Base-by-base conservation (phyloP, 768 basidiomycete genomes). In the Tephrocybe sp. region DNA sequence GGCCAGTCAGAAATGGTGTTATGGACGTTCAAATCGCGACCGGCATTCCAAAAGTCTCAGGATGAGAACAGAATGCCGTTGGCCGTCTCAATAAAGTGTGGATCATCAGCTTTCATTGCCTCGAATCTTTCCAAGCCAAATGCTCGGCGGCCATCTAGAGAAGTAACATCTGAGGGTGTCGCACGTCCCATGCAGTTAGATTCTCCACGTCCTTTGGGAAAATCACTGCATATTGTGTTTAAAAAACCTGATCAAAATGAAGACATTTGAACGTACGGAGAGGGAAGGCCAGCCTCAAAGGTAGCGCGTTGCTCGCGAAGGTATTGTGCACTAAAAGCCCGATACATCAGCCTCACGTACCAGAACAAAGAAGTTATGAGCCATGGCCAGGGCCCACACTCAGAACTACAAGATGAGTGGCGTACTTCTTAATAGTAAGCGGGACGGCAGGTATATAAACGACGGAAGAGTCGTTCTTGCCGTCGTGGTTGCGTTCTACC, bases 401-500 rank as follows among this genome's bases (percentile, higher is more conserved):
- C n/a, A n/a, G n/a, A n/a, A n/a, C n/a, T n/a, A n/a, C n/a, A n/a
- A n/a, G n/a, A n/a, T n/a, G n/a, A n/a, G n/a, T n/a, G n/a, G n/a
- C n/a, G n/a, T n/a, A 79, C 77, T 80, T 82, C 53, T 74, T 63
- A 22, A 73, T 7, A 0, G 79, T 81, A 19, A 82, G 58, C 1
- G 80, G 79, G 0, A 72, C 76, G 9, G 79, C 76, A 8, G 79
- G 80, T 31, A 80, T 82, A 43, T 82, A 82, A 40, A 83, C 44
- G 7, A 82, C 80, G 0, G 79, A 80, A 0, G 80, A 82, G 56
- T 82, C 80, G 9, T 65, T 62, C 12, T 52, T 58, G 1, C 83
- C 81, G 13, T 56, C 45, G 57, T 83, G 80, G 21, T 69, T 64
- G 3, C 53, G 48, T 57, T 83, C 82, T 7, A 83, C 83, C 3